A percentile compares a stretch with the other conserved stretches of the same genome.
phyloP scores from a whole-genome alignment of 2,329 filamentous ascomycete species.

The Cladophialophora chaetospira region DNA sequence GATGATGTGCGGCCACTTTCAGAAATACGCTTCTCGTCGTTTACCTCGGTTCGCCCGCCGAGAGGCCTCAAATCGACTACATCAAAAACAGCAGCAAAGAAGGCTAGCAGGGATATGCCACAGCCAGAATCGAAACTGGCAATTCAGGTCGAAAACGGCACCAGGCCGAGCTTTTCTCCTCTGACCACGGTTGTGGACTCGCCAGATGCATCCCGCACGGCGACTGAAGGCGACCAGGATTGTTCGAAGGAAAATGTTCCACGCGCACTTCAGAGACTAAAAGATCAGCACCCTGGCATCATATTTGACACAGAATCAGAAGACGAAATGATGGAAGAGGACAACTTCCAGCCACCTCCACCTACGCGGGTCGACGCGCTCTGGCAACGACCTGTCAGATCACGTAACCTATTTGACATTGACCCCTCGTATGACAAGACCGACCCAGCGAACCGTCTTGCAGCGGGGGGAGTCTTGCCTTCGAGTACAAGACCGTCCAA shows the following conservation, averaged over 20 bases:
- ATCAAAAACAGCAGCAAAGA: neutral
- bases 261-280: slow-evolving; percentile 16
- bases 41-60: neutral
- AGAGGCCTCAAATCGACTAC: neutral
- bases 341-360: neutral
- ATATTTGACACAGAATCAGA: slow-evolving; percentile 27
- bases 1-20: neutral
- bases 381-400: slow-evolving; percentile 8
- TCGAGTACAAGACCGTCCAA: slow-evolving; percentile 7
- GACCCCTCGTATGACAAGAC: slow-evolving; percentile 1
- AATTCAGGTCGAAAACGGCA: no score
- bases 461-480: neutral
- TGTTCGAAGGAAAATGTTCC: slow-evolving; percentile 9
- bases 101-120: no score
- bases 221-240: neutral
- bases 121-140: no score
- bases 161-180: neutral
- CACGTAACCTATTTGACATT: slow-evolving; percentile 17
- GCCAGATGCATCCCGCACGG: neutral
- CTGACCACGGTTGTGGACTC: neutral
- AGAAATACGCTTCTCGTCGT: neutral
- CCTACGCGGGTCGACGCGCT: slow-evolving; percentile 8
- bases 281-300: slow-evolving; percentile 19
- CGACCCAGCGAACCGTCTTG: neutral
- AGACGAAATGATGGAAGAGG: slow-evolving; percentile 4